Base-by-base conservation (phyloP, 306 rosid genomes). In the Clitoria ternatea region DNA sequence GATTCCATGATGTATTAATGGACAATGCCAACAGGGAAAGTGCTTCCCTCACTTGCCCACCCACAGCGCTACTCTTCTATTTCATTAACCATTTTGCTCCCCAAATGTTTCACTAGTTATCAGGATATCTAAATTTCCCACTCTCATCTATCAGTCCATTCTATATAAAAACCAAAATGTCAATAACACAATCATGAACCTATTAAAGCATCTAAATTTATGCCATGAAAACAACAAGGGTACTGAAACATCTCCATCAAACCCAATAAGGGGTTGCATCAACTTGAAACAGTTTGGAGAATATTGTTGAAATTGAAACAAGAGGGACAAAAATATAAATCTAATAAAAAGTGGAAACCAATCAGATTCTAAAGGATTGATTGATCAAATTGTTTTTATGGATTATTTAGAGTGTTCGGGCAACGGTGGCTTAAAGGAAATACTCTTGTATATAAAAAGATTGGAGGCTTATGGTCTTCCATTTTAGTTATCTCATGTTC, bases 151-250 rank as follows among this genome's bases (percentile, higher is more conserved):
- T 14, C 10, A 24, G 10, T 9, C 6, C 64, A 7, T 40, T 9
- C 12, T 40, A 22, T 37, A 7, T 37, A 2, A 17, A 29, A 24
- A 11, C 42, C 42, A 17, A 36, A 70, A 26, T 40, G 17, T 14
- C 55, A 56, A 56, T 4, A 18, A 40, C 66, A 70, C 56, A 70
- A 19, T 6, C 66, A 70, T 26, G 42, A n/a, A 17, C 65, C 53
- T 5, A 5, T 4, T 4, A 52, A 20, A n/a, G 7, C 40, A 18
- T 55, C 33, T 32, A 52, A 52, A 10, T 52, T 6, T 44, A 44
- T 52, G 33, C 4, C 59, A 52, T 43, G 4, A 19, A 15, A 30
- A 19, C 69, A 63, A 66, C 19, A 37, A n/a, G 49, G 61, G 57
- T 2, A 10, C 12, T 48, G 8, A 20, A 32, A 12, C 33, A 23